Evolutionary conservation across 2,329 filamentous ascomycete genomes (phyloP).

Genomic region (Chaetomium sp.): DNA sequence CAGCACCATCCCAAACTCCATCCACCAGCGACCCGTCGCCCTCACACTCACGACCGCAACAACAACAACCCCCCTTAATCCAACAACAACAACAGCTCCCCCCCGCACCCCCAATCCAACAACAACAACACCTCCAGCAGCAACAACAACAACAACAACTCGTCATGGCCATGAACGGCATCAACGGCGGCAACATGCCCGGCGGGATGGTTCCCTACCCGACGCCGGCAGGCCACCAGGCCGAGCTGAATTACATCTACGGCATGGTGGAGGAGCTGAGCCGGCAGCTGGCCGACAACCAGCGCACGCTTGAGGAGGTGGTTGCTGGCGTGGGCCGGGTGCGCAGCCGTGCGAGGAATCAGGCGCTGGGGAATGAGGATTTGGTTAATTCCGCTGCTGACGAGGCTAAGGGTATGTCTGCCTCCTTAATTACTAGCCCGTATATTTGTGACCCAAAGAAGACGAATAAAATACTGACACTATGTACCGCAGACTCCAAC

Average conservation of each 20-base stretch:
- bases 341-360: conserved; percentile 47
- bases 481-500: conserved; percentile 33
- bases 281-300: conserved; percentile 55
- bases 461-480: background rate
- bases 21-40: background rate
- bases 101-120: background rate
- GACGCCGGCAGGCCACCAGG: conserved; percentile 61
- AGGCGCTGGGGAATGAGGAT: conserved; percentile 51
- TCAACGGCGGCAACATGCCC: conserved; percentile 43
- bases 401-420: conserved; percentile 49
- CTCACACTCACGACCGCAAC: conserved; percentile 1
- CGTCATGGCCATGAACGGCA: conserved; percentile 39
- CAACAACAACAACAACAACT: conserved; percentile 18
- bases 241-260: conserved; percentile 63
- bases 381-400: conserved; percentile 49
- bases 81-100: conserved; percentile 6
- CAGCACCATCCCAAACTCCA: conserved; percentile 5
- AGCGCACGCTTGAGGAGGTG: conserved; percentile 56
- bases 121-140: conserved; percentile 11
- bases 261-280: conserved; percentile 62
- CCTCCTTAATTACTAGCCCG: no score
- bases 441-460: no score
- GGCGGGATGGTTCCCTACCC: conserved; percentile 45
- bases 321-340: conserved; percentile 57
- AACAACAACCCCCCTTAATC: conserved; percentile 8